Evolutionary conservation across 345 rosid species (phyloP).

Genomic region (Pistacia integerrima): DNA sequence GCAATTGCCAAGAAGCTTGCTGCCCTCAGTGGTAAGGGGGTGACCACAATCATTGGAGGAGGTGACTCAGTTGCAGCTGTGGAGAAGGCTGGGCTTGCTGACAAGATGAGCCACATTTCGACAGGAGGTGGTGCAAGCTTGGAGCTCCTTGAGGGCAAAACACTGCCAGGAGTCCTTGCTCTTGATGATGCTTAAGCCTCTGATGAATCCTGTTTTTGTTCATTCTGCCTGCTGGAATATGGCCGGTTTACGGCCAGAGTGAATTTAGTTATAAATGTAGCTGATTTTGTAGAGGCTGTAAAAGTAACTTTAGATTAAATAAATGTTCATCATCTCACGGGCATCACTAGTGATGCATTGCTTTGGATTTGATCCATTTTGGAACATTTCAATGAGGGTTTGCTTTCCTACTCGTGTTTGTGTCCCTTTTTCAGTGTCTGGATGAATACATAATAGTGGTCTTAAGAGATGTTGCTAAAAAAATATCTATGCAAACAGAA

Average conservation of each 20-base stretch:
- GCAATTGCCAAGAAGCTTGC: conserved; percentile 88
- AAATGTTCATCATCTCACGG: neutral
- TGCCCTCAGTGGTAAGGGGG: conserved; percentile 77
- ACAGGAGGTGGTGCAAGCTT: conserved; percentile 98
- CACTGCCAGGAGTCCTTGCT: conserved; percentile 89
- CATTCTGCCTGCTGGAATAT: conserved; percentile 12
- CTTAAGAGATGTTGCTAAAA: no score
- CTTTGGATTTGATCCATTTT: conserved; percentile 1
- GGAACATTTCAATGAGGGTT: neutral
- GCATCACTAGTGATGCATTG: conserved; percentile 1
- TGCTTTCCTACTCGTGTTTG: neutral
- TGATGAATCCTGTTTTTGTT: conserved; percentile 2
- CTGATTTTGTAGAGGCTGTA: conserved; percentile 25
- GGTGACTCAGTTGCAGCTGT: conserved; percentile 98
- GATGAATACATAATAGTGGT: no score
- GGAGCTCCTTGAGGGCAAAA: conserved; percentile 93
- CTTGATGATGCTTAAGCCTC: conserved; percentile 68
- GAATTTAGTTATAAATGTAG: neutral
- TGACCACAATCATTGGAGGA: conserved; percentile 94
- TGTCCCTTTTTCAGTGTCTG: neutral
- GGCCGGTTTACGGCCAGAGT: conserved; percentile 37
- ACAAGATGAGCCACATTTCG: conserved; percentile 95
- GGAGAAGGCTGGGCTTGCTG: conserved; percentile 91
- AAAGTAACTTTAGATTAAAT: conserved; percentile 17
- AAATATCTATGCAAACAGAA: no score